Conservation (phyloP, 2,329 filamentous ascomycete species). For the Apiospora marii region DNA sequence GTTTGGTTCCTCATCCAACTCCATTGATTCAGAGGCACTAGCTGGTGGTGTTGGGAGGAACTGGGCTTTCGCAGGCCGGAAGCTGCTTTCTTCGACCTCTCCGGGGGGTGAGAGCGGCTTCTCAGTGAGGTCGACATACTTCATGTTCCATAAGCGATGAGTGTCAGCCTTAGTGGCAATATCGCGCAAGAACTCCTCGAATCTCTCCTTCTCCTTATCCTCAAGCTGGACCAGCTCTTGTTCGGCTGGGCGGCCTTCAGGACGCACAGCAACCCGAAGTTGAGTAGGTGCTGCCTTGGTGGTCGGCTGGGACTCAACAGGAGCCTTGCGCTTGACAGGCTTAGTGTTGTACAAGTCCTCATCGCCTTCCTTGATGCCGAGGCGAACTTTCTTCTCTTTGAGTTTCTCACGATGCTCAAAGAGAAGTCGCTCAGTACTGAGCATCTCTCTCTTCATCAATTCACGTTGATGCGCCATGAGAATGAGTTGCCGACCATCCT, state of each 20-base stretch:
- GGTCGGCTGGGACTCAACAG: constrained; percentile 67
- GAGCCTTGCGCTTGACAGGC: constrained; percentile 69
- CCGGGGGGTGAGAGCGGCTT: constrained; percentile 84
- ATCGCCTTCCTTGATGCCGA: constrained; percentile 91
- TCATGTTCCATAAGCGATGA: constrained; percentile 90
- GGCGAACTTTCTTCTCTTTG: constrained; percentile 86
- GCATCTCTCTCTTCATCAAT: constrained; percentile 76
- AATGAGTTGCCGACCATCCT: constrained; percentile 85
- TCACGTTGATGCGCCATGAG: constrained; percentile 82
- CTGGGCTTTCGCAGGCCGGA: constrained; percentile 76
- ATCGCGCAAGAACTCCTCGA: constrained; percentile 80
- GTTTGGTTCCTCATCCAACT: constrained; percentile 56
- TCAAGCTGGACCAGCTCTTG: constrained; percentile 77
- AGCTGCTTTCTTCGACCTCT: constrained; percentile 69
- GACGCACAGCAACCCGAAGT: constrained; percentile 73
- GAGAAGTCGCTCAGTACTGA: constrained; percentile 77
- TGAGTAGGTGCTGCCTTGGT: constrained; percentile 67
- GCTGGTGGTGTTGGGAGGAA: constrained; percentile 73
- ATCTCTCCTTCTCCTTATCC: constrained; percentile 81
- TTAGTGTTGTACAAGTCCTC: constrained; percentile 94
- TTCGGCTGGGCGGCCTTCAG: constrained; percentile 76
- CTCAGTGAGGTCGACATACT: constrained; percentile 87
- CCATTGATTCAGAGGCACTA: constrained; percentile 64
- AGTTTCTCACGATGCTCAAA: constrained; percentile 85
- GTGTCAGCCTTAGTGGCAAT: constrained; percentile 88